Conservation (phyloP, 1,284 basidiomycete genomes). For the Ganoderma meredithae region DNA sequence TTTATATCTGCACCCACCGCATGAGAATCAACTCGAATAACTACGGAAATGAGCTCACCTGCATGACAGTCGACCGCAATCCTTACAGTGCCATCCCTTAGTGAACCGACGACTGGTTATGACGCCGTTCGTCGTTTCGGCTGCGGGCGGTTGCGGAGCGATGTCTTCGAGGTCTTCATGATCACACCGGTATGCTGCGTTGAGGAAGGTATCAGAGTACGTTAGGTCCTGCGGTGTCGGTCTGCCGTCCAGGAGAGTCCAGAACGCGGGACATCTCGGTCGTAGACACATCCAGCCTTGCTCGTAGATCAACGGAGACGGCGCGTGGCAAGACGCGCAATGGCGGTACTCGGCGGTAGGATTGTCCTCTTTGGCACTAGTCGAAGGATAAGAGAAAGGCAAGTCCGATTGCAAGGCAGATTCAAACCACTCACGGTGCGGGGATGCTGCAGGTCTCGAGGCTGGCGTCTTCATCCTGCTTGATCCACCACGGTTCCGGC, state of each 20-base stretch:
- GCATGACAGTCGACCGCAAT: slow-evolving; percentile 75
- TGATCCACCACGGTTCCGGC: slow-evolving; percentile 64
- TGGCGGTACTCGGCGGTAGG: background rate
- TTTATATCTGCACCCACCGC: slow-evolving; percentile 55
- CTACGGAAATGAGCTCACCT: slow-evolving; percentile 51
- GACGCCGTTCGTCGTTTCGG: slow-evolving; percentile 41
- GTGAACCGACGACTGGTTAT: slow-evolving; percentile 62
- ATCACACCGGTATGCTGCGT: slow-evolving; percentile 37
- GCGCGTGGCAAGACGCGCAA: slow-evolving; percentile 29
- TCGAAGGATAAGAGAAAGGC: background rate
- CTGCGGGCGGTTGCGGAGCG: slow-evolving; percentile 44
- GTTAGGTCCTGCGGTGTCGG: slow-evolving; percentile 45
- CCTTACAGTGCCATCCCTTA: slow-evolving; percentile 72
- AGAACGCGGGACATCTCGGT: slow-evolving; percentile 63
- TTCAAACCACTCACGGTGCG: background rate
- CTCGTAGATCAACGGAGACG: slow-evolving; percentile 60
- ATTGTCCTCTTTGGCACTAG: background rate
- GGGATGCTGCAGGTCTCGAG: slow-evolving; percentile 2
- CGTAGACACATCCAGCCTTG: slow-evolving; percentile 69
- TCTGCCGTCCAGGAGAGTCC: slow-evolving; percentile 45
- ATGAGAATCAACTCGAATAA: background rate
- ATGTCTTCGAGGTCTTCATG: slow-evolving; percentile 39
- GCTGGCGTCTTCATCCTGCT: slow-evolving; percentile 7
- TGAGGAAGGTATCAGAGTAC: slow-evolving; percentile 58
- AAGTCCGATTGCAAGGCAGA: background rate